Evolutionary conservation across 2,329 filamentous ascomycete species (phyloP), one percentile per base, ranked within the genome.

Genomic region (Penicillium thymicola): DNA sequence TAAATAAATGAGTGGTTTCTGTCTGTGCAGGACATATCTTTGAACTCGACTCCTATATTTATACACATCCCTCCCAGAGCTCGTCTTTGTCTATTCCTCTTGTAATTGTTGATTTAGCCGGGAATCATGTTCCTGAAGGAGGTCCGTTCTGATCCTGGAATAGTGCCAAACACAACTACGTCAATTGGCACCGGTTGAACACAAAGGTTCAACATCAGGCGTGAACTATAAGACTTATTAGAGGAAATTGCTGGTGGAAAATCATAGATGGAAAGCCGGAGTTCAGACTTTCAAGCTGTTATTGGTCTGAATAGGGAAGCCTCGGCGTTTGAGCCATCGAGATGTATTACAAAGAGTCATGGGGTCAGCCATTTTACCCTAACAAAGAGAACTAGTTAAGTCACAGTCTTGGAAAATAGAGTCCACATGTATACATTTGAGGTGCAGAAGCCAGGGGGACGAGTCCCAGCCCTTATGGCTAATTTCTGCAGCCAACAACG

Each of bases 61-160:
- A 36, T 46, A 46, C 10, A 13, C 5, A 36, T 6, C 9, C 30
- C 14, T 25, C 30, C 2, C 21, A 25, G 21, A 2, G 1, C 14
- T n/a, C 14, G 21, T 25, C 21, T 34, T 47, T n/a, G 30, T 25
- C 14, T 25, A 9, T 5, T 34, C 30, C 18, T 38, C 11, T 28
- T 21, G 9, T 10, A 9, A 23, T 13, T 23, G 5, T 16, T 32
- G 2, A 40, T 40, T 30, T 38, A 47, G 23, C 27, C 27, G 34
- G 23, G 9, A 0, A 4, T 32, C 4, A 21, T 25, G 6, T 8
- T 21, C 11, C 16, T 25, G 38, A n/a, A 27, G 34, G 16, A 56
- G 9, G 45, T 63, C 56, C 59, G 54, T 56, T 61, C 54, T 61
- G 45, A 42, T 54, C 55, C 37, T 48, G 54, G 60, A 41, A 54